Evolutionary conservation across 768 basidiomycete genomes (phyloP), one percentile per base, ranked within the genome.

Genomic region (Artomyces pyxidatus): DNA sequence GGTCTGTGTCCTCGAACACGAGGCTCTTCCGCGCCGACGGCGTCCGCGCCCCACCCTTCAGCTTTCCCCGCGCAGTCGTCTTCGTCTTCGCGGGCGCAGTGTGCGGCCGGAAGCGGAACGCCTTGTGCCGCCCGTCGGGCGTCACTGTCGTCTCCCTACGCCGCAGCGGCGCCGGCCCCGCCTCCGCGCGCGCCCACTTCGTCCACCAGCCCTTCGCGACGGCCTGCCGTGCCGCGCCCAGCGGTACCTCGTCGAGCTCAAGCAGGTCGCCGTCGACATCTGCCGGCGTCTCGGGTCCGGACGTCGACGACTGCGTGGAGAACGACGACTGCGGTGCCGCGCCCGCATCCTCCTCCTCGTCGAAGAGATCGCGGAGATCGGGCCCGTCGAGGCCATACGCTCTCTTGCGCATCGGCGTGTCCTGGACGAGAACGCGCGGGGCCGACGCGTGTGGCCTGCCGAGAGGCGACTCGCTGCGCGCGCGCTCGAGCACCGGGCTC

Each of bases 201-300:
- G 71, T 65, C 68, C 73, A 69, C 80, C 80, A 70, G 17, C 77
- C 80, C 40, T 63, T 65, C 38, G 68, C 70, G n/a, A 71, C 69
- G 50, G 65, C 63, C 42, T 72, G 38, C 23, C 45, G 43, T 19
- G 50, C 50, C 16, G 53, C 63, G 29, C 58, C 62, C 45, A 68
- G 68, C 47, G 64, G 56, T 50, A 59, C 61, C 42, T 52, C 29
- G 3, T 52, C 37, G n/a, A 49, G 54, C 8, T 40, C 49, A 32
- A 49, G 53, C 49, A 52, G 54, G 43, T 47, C 53, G 12, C 35
- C 50, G 17, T 52, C 42, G 17, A 25, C 47, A 22, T 50, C 55
- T 35, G 37, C 39, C 6, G 48, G 50, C 45, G 56, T 49, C 25
- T 45, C 50, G 4, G 51, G 55, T 23, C 51, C 40, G 12, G 54